Evolutionary conservation across 352 stramenopile species (phyloP).

Genomic region (Blastocystis sp.): DNA sequence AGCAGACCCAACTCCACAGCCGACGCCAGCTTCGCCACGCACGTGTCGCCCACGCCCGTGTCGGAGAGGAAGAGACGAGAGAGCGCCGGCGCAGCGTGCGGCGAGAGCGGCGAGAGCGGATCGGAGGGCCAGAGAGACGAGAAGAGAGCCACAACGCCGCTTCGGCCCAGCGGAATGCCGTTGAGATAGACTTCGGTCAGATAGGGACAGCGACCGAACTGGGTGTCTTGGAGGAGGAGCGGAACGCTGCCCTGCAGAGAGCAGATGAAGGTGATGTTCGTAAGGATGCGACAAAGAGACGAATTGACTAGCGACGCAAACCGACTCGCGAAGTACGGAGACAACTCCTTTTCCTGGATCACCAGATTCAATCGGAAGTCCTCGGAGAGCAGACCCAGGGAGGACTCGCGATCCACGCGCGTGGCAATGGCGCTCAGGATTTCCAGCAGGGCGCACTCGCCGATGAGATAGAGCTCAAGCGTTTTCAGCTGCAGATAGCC

Average conservation of each 20-base stretch:
- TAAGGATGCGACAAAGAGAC: not conserved
- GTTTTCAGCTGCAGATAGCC: conserved; percentile 3
- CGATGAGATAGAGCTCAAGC: conserved; percentile 4
- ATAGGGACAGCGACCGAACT: not conserved
- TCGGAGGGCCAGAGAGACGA: conserved; percentile 8
- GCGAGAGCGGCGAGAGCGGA: not conserved
- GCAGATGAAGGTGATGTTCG: not conserved
- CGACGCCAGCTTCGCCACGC: not conserved
- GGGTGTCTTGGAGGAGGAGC: not conserved
- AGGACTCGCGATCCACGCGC: not conserved
- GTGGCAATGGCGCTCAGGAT: not conserved
- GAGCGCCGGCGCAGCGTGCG: not conserved
- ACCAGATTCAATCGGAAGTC: not conserved
- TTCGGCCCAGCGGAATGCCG: not conserved
- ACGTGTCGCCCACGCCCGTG: not conserved
- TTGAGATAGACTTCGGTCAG: not conserved
- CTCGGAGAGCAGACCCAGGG: not conserved
- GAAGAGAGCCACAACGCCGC: not conserved
- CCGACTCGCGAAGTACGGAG: not conserved
- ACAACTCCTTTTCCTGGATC: conserved; percentile 29
- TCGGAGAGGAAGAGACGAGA: not conserved
- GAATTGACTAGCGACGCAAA: not conserved
- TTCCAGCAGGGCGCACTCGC: not conserved
- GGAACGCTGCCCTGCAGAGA: not conserved
- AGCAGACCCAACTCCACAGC: not conserved